Base-by-base conservation (phyloP, 2,329 filamentous ascomycete species). In the Akanthomyces muscarius region DNA sequence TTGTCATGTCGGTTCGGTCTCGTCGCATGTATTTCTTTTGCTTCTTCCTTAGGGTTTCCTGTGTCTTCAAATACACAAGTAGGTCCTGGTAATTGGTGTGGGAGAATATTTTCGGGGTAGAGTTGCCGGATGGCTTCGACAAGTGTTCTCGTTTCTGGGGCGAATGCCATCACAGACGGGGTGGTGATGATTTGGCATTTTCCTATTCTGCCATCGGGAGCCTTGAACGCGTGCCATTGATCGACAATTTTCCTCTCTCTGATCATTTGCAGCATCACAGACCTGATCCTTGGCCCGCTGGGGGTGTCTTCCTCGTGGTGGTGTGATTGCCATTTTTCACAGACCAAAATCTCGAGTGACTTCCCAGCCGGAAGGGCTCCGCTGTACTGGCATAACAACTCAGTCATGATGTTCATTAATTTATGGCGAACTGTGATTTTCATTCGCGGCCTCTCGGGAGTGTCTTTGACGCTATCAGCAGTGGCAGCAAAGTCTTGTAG, bases 301-400 rank as follows among this genome's bases (percentile, higher is more conserved):
- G 78, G 83, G 28, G 76, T 73, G 4, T 74, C 70, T 47, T 80
- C 72, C 41, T 71, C 72, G 1, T 71, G 68, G 50, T 80, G 81
- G 8, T 71, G 70, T n/a, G 72, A 72, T 11, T 73, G 69, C 78
- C 82, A 86, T 28, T 16, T 25, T 14, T 51, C 38, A 16, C 10
- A 21, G 11, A 64, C 30, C 1, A 61, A 25, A 30, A 33, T 33
- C 36, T 52, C 47, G 74, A 70, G 14, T 82, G 70, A 11, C 82
- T 71, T 23, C 28, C 81, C 81, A 18, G 81, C 80, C 1, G 84
- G 81, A 51, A 86, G 81, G 1, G 81, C 79, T 0, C 83, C 83
- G 1, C 72, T 69, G 6, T 72, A 68, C 38, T 72, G 69, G n/a
- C 64, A 66, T 36, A 76, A 66, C 36, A 74, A 65, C 4, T 70